Base-by-base conservation (phyloP, 1,139 yeast genomes). In the Wickerhamiella infanticola region DNA sequence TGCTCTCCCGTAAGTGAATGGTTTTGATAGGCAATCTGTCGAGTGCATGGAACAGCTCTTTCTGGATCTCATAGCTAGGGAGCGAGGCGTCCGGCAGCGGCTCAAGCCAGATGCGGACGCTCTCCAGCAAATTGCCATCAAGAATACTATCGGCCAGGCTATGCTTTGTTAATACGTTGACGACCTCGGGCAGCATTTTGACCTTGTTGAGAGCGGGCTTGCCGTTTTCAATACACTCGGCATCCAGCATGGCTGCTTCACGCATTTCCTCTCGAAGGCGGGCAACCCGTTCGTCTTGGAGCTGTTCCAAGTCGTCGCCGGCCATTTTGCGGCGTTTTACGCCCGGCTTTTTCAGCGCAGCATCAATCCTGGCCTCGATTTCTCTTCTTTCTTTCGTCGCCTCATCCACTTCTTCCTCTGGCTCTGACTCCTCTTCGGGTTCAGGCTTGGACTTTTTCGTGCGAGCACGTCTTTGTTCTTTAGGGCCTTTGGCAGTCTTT, bases 61-160 rank as follows among this genome's bases (percentile, higher is more conserved):
- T 84, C 63, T 93, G 98, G 53, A 93, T 88, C 63, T 88, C 95
- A 64, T 83, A 90, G 1, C 95, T 93, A 11, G 99, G 99, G 66
- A 93, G 72, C 5, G 96, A 85, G 41, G 94, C 95, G 68, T 93
- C 98, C 1, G 98, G 98, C 55, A 93, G 72, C 39, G 99, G 99
- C 63, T 93, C 99, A 49, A 93, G 72, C 99, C 99, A 93, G 61
- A 85, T 79, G 56, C 97, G 74, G 37, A 93, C 90, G 44, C 95
- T 93, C 58, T 90, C 96, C 53, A 93, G 71, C 57, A 93, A 66
- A 63, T 93, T 93, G 63, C 90, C 93, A 67, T 93, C 99, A 58
- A 93, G 72, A 47, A 93, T 84, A 13, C 95, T 82, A 58, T 88
- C 95, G 35, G 95, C 64, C 57, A 86, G 70, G 61, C 81, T 84